phyloP scores from a whole-genome alignment of 257 asterid genomes.

The Nyctanthes arbortristis region DNA sequence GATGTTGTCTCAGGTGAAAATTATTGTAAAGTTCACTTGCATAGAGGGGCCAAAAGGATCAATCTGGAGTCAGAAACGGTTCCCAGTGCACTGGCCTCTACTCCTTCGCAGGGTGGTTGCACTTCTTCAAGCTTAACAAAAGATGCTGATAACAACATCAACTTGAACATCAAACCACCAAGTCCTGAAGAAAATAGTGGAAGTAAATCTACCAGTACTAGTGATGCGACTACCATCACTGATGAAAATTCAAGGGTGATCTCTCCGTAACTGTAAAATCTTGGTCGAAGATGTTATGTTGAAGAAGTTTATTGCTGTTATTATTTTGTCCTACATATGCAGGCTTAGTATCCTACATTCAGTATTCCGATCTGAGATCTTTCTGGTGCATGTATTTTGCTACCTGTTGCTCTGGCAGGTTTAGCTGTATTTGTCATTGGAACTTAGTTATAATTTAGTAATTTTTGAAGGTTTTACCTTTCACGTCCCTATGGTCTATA shows the following conservation, averaged over 20 bases:
- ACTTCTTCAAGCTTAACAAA: slow-evolving; percentile 4
- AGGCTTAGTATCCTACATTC: no score
- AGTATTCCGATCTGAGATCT: not conserved
- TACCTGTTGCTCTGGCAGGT: not conserved
- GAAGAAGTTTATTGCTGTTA: not conserved
- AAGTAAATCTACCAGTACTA: slow-evolving; percentile 39
- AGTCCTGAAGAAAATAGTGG: slow-evolving; percentile 21
- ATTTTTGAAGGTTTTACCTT: no score
- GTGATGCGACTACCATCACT: slow-evolving; percentile 61
- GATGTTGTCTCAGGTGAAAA: slow-evolving; percentile 43
- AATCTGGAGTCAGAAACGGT: slow-evolving; percentile 22
- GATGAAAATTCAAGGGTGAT: slow-evolving; percentile 35
- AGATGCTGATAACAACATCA: slow-evolving; percentile 29
- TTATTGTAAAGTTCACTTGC: slow-evolving; percentile 64
- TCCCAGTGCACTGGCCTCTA: not conserved
- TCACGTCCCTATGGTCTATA: no score
- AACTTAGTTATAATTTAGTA: no score
- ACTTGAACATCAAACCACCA: slow-evolving; percentile 50
- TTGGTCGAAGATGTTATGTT: no score
- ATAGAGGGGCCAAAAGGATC: slow-evolving; percentile 57
- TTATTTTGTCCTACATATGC: not conserved
- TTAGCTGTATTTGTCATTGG: no score
- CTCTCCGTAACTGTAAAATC: slow-evolving; percentile 2
- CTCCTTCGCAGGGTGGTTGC: not conserved
- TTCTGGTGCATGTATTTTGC: not conserved